Evolutionary conservation across 371 early-diverging fungal species (phyloP), one percentile per base, ranked within the genome.

Genomic region (Actinomucor elegans): DNA sequence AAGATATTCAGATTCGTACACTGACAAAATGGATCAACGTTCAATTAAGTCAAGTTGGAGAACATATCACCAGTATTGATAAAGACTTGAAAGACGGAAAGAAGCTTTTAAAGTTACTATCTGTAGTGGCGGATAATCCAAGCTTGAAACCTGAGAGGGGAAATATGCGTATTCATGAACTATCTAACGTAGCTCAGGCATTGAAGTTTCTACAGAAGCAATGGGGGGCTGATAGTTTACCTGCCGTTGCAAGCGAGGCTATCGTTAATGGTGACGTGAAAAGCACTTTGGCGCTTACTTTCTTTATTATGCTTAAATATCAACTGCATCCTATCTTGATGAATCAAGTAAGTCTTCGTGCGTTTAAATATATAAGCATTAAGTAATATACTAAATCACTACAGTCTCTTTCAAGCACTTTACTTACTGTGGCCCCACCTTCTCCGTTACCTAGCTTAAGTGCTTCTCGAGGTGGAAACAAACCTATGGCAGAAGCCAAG

Each of bases 241-340:
- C 84, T n/a, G 84, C 88, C 47, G 84, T 93, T 52, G 91, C 90
- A 26, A 78, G 82, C 31, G 88, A 85, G 49, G 90, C 91, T 52
- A 89, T 94, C 35, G 88, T 91, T 18, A 89, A 91, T 63, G 91
- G 93, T 11, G 90, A 93, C 63, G 52, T 85, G 27, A 93, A 93
- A 64, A 77, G 89, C 46, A 93, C 90, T 4, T 59, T 94, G 6
- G 93, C 90, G 5, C 68, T 93, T 17, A 69, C 92, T 11, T 93
- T 85, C 81, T 78, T 85, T 21, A 74, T 94, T 52, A 92, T 93
- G 71, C 68, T 87, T 23, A 75, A 81, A 45, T 89, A 88, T 55
- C 81, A 85, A 28, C 70, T 86, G 36, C 80, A 80, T 37, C 66
- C 66, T 5, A 66, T 77, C 32, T 62, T 75, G 35, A 46, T 27